Conservation (phyloP, 2,329 filamentous ascomycete genomes). For the Nemania serpens region DNA sequence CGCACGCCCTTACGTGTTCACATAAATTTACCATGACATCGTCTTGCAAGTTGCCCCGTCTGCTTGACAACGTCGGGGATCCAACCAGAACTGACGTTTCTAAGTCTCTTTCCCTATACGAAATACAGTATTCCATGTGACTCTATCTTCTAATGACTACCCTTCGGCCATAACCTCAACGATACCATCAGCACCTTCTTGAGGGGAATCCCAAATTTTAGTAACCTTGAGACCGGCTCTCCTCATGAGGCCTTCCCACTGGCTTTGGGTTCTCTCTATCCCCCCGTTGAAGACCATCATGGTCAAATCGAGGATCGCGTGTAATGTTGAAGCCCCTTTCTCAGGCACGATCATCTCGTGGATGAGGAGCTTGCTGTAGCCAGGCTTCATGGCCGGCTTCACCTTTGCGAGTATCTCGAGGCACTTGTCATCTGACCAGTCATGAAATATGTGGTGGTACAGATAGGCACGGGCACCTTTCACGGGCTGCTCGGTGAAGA, state of each 20-base stretch:
- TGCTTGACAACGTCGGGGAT: not conserved
- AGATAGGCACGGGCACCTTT: conserved; percentile 43
- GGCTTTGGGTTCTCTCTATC: conserved; percentile 23
- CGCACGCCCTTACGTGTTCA: no score
- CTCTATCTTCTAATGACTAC: not conserved
- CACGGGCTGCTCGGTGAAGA: conserved; percentile 41
- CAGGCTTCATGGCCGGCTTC: conserved; percentile 35
- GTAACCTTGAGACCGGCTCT: conserved; percentile 18
- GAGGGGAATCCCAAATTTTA: conserved; percentile 11
- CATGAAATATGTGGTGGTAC: conserved; percentile 43
- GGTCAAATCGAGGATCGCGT: conserved; percentile 21
- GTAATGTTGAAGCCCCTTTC: conserved; percentile 29
- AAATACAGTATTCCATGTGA: not conserved
- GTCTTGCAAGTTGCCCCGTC: not conserved
- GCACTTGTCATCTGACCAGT: conserved; percentile 41
- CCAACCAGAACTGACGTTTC: not conserved
- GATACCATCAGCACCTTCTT: conserved; percentile 19
- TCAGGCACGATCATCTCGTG: conserved; percentile 45
- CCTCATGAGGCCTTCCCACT: conserved; percentile 18
- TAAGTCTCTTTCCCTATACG: not conserved
- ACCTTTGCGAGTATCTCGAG: conserved; percentile 37
- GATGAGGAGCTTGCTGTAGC: conserved; percentile 46
- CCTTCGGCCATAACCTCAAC: conserved; percentile 14
- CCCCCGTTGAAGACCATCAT: conserved; percentile 27
- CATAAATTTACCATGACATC: no score